Evolutionary conservation across 768 basidiomycete species (phyloP), one percentile per base, ranked within the genome.

Genomic region (Sporobolomyces roseus): DNA sequence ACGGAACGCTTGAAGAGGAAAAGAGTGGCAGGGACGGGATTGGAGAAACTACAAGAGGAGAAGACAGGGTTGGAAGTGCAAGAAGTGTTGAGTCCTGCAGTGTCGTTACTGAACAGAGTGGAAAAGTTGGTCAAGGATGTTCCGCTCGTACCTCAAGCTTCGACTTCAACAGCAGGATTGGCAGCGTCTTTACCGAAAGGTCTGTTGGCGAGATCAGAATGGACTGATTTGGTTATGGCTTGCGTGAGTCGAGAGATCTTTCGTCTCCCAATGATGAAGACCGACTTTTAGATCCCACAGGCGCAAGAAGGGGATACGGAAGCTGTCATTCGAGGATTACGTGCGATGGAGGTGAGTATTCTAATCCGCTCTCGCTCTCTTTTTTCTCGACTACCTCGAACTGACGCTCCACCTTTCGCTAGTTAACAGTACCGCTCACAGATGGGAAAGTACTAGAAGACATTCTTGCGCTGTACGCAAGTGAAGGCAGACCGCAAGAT

Each of bases 181-280:
- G 58, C 45, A 21, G 58, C 58, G 27, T 45, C 35, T 3, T 71
- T 85, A 25, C 82, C 83, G 23, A 74, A 84, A 4, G 79, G 81
- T 21, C 62, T 86, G 14, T 75, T 88, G 25, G 82, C 86, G 0
- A 53, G 78, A 23, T 68, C 77, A 14, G 87, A 89, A 75, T 85
- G 84, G 79, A 79, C 82, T 49, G 83, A 84, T 2, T 78, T 88
- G 8, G 78, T 88, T 4, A 80, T 85, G 21, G 74, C 81, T 54
- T 82, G 80, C 49, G 85, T 86, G 74, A 68, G 84, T 79, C 27
- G 41, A 0, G 12, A 30, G 14, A 36, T 19, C 45, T 46, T 51
- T 19, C n/a, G 63, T 46, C 8, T 16, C 51, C 27, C 7, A 9
- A 12, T 55, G 48, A 30, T 17, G 3, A 1, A 35, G 27, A 30